These are phyloP conservation scores for Polyrhizophydium stewartii DNA, from an alignment of 371 early-diverging fungal genomes.

Conservation along the genomic window DNA sequence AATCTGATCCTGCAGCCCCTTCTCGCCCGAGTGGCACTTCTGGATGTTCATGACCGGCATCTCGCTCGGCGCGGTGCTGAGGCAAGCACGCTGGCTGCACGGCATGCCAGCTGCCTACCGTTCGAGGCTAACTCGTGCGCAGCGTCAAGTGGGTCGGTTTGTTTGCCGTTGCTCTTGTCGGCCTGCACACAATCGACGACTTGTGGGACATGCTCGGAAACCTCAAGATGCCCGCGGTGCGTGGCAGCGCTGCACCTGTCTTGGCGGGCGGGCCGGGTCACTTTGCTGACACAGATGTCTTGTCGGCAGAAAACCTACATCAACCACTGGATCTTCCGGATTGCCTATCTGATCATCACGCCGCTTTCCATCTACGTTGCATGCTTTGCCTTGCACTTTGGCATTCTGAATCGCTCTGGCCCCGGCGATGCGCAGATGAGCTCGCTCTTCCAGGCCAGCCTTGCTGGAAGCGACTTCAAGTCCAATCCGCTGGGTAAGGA, in stretches of 20 bases:
- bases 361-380: conserved; percentile 87
- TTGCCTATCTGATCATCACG: conserved; percentile 76
- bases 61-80: conserved; percentile 84
- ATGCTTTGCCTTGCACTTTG: conserved; percentile 92
- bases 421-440: conserved; percentile 98
- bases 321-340: conserved; percentile 76
- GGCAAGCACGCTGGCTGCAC: conserved; percentile 35
- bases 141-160: conserved; percentile 99
- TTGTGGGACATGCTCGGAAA: conserved; percentile 93
- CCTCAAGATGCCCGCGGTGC: conserved; percentile 60
- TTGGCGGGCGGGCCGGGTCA: not conserved
- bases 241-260: not conserved
- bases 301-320: conserved; percentile 52
- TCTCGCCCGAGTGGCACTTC: conserved; percentile 79
- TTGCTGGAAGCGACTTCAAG: conserved; percentile 79
- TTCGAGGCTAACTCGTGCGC: conserved; percentile 1
- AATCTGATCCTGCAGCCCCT: conserved; percentile 49
- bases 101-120: not conserved
- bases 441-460: conserved; percentile 93
- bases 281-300: too few species aligned
- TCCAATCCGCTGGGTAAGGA: conserved; percentile 80
- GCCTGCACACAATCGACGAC: conserved; percentile 91
- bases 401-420: conserved; percentile 80
- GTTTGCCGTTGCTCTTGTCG: conserved; percentile 92
- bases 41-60: conserved; percentile 89